Base-by-base conservation (phyloP, 345 rosid genomes). In the Arabidopsis arenosa region DNA sequence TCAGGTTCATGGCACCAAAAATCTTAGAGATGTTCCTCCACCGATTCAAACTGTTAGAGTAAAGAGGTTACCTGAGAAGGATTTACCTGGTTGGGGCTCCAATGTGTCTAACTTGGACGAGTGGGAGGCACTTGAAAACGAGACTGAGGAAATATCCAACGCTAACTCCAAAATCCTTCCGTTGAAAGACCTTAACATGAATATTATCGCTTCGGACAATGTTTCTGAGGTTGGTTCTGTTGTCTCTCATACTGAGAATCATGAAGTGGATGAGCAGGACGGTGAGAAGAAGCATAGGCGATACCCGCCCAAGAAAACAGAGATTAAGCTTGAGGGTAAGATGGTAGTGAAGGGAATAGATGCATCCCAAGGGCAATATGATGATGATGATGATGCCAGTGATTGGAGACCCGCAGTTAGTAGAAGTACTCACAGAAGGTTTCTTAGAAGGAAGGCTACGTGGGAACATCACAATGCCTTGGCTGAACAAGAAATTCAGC, bases 391-490 rank as follows among this genome's bases (percentile, higher is more conserved):
- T 73, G 77, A 85, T 73, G 77, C 77, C 59, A 85, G 84, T 85
- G 94, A 88, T 68, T 95, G 97, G 97, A 79, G 40, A 81, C 99
- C 94, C 74, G 97, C 96, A 32, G 99, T 92, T 21, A 89, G 99
- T 83, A 85, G 93, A 63, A 89, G 98, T 77, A 90, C 99, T 63
- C 97, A 89, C 66, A 82, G 93, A 61, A 95, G 88, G 73, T 92
- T 23, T 63, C 86, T 92, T 51, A 87, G 93, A 75, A 87, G 98
- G 79, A 87, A 87, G 82, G 93, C 88, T 5, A 89, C 84, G 63
- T 84, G 88, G 57, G 97, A 89, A 64, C 67, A 81, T 35, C 40
- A 72, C 53, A 84, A 78, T 51, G 84, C 87, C 3, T 75, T 85
- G 67, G 80, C 80, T 53, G 90, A 90, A 73, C 84, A 84, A 78